These are phyloP conservation scores for Maudiozyma pseudohumilis DNA, from an alignment of 805 yeast genomes.

Conservation along the genomic window DNA sequence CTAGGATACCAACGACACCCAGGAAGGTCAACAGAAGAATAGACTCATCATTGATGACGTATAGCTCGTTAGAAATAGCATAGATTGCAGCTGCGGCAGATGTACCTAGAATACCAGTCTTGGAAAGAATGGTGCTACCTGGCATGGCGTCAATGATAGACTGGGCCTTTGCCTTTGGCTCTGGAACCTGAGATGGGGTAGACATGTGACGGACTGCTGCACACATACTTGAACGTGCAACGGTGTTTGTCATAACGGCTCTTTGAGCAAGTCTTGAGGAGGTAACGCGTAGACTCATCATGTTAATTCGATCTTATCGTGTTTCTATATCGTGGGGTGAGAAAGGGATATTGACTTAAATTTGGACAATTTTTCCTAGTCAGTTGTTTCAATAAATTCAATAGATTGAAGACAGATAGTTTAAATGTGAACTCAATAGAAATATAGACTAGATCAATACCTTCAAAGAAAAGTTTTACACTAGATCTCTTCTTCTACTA, in stretches of 20 bases:
- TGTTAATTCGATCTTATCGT: not conserved
- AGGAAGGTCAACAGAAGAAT: slow-evolving; percentile 72
- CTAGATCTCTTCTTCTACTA: too few relatives aligned
- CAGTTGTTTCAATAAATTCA: too few relatives aligned
- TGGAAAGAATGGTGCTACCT: slow-evolving; percentile 77
- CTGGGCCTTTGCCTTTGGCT: slow-evolving; percentile 85
- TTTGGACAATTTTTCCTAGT: too few relatives aligned
- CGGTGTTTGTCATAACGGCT: slow-evolving; percentile 16
- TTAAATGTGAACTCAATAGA: too few relatives aligned
- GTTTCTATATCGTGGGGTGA: too few relatives aligned
- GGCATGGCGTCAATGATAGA: slow-evolving; percentile 88
- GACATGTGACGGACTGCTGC: slow-evolving; percentile 53
- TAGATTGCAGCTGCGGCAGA: slow-evolving; percentile 89
- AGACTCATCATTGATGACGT: slow-evolving; percentile 91
- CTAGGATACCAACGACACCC: slow-evolving; percentile 62
- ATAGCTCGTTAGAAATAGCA: slow-evolving; percentile 87
- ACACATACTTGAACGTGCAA: slow-evolving; percentile 13
- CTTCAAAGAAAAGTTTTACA: too few relatives aligned
- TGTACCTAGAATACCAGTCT: slow-evolving; percentile 93
- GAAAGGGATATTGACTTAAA: too few relatives aligned
- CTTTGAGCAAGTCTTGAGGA: slow-evolving; percentile 20
- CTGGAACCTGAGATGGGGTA: slow-evolving; percentile 57
- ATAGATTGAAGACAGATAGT: too few relatives aligned
- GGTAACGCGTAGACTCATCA: slow-evolving; percentile 26
- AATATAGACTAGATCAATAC: too few relatives aligned